These are phyloP conservation scores for Geopyxis carbonaria DNA, from an alignment of 495 filamentous ascomycete genomes.

Conservation along the genomic window DNA sequence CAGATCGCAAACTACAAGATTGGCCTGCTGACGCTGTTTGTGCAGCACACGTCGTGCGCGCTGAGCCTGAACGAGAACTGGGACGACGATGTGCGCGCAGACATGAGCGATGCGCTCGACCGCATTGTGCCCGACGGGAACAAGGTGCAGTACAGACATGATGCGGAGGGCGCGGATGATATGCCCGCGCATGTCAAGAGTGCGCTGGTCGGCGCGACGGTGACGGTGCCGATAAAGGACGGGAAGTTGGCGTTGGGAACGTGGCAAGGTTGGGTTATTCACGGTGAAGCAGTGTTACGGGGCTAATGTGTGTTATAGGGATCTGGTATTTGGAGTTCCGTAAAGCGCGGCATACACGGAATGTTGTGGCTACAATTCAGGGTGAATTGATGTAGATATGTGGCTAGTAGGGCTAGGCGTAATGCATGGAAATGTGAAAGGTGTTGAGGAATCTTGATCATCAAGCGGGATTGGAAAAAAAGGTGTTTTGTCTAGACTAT, in stretches of 20 bases:
- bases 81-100: constrained; percentile 59
- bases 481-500: too few species aligned
- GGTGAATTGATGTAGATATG: constrained; percentile 44
- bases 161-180: constrained; percentile 76
- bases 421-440: too few species aligned
- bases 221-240: constrained; percentile 76
- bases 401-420: too few species aligned
- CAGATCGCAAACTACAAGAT: constrained; percentile 65
- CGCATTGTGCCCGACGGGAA: constrained; percentile 62
- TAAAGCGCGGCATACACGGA: constrained; percentile 52
- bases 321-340: constrained; percentile 95
- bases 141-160: constrained; percentile 61
- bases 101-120: constrained; percentile 91
- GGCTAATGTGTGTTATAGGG: constrained; percentile 31
- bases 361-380: constrained; percentile 84
- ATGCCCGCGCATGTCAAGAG: constrained; percentile 94
- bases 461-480: too few species aligned
- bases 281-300: constrained; percentile 3
- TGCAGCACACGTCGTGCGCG: constrained; percentile 25
- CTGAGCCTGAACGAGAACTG: constrained; percentile 60
- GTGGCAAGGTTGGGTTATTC: constrained; percentile 32
- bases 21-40: constrained; percentile 51
- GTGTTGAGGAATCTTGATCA: too few species aligned
- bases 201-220: constrained; percentile 68
- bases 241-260: constrained; percentile 57